Evolutionary conservation across 2,329 filamentous ascomycete genomes (phyloP), one percentile per base, ranked within the genome.

Genomic region (Grosmannia huntii): DNA sequence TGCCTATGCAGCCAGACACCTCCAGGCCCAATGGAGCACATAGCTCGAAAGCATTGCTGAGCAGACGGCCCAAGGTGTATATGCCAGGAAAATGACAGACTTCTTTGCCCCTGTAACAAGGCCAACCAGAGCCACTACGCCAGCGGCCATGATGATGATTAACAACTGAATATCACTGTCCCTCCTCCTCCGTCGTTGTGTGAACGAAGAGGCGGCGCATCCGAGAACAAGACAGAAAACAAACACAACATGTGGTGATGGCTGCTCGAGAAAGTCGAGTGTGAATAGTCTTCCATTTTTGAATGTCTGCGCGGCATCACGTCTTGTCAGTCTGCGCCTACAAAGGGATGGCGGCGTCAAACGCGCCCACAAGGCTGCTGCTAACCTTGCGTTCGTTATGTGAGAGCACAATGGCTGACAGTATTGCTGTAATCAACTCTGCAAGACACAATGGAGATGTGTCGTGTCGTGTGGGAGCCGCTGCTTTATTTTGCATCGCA

Each of bases 131-230:
- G 62, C 64, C 3, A 66, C 67, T 1, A 51, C 53, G 4, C 62
- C 55, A 7, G 69, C 63, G 7, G 64, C 60, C 6, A 67, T 36
- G 5, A 67, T 27, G 49, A 71, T 71, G 10, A 72, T 63, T 16
- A 66, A 59, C 11, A 65, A 61, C 58, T 72, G 71, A 27, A 65
- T 66, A 25, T 55, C 63, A 52, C 72, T 69, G 28, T 62, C 28
- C 9, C 62, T 68, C 10, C 12, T 68, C 36, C 5, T 14, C 19
- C 66, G 65, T 36, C 70, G 65, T 41, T 71, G 69, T 2, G 65
- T 61, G 57, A 70, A 73, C 0, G 70, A 71, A 12, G 70, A 71
- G 10, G 71, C 66, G 6, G 68, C 67, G 49, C 65, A 70, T 7
- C 71, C 71, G 23, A 72, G 66, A 3, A 69, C 58, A 19, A 73